Conservation (phyloP, 1,284 basidiomycete genomes). For the Meira nashicola region DNA sequence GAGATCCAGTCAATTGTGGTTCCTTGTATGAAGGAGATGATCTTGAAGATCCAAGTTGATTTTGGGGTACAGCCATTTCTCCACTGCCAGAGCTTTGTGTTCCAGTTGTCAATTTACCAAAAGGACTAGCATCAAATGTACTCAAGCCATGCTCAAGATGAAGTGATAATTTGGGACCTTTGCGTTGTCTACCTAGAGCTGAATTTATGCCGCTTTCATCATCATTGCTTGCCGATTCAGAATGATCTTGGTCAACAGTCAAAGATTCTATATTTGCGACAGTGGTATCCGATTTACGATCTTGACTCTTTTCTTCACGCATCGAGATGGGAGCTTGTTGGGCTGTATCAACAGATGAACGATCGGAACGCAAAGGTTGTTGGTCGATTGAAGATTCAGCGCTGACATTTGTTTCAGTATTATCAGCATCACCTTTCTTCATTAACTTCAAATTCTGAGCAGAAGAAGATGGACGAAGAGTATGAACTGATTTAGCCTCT, state of each 20-base stretch:
- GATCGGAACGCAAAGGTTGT: neutral
- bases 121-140: slow-evolving; percentile 36
- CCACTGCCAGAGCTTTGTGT: neutral
- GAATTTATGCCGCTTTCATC: slow-evolving; percentile 17
- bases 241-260: no score
- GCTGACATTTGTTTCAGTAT: no score
- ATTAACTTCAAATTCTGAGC: slow-evolving; percentile 23
- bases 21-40: neutral
- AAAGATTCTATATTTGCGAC: no score
- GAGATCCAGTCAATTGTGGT: neutral
- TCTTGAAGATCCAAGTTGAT: neutral
- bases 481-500: slow-evolving; percentile 24
- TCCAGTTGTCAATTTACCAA: slow-evolving; percentile 22
- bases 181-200: slow-evolving; percentile 16
- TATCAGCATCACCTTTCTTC: neutral
- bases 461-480: slow-evolving; percentile 33
- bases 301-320: no score
- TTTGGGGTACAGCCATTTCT: neutral
- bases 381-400: neutral
- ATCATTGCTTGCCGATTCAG: neutral
- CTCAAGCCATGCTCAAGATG: slow-evolving; percentile 43
- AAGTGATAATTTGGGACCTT: slow-evolving; percentile 35
- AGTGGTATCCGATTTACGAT: no score
- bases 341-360: neutral
- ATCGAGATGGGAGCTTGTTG: neutral